A percentile compares a stretch with the other conserved stretches of the same genome.
phyloP scores from a whole-genome alignment of 208 protist genomes.

The Zelonia costaricensis region DNA sequence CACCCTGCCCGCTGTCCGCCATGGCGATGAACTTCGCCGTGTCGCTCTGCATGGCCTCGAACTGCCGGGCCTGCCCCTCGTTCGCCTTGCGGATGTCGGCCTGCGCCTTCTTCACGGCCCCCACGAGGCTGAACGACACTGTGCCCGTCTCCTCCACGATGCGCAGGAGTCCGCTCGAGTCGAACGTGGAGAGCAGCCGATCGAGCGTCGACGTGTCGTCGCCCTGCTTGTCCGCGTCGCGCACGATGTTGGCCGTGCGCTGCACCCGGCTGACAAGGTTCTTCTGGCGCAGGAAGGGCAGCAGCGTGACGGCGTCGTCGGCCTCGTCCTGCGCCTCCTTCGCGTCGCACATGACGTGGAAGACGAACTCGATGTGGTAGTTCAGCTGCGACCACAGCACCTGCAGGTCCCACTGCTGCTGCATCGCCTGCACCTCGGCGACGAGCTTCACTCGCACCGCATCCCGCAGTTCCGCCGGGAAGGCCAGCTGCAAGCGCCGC shows the following conservation, averaged over 20 bases:
- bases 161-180: constrained; percentile 62
- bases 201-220: constrained; percentile 57
- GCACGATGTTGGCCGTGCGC: constrained; percentile 45
- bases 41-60: constrained; percentile 46
- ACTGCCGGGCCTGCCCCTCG: constrained; percentile 49
- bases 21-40: constrained; percentile 34
- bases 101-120: constrained; percentile 70
- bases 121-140: constrained; percentile 79
- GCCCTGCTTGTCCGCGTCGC: constrained; percentile 22
- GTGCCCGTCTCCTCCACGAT: constrained; percentile 76
- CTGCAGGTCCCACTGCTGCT: constrained; percentile 72
- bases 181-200: constrained; percentile 52
- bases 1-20: constrained; percentile 24
- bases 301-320: constrained; percentile 59
- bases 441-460: constrained; percentile 44
- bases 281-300: constrained; percentile 62
- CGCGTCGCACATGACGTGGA: constrained; percentile 74
- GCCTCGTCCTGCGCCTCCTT: constrained; percentile 62
- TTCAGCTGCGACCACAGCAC: constrained; percentile 82
- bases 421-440: constrained; percentile 50
- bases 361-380: constrained; percentile 82
- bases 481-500: constrained; percentile 7
- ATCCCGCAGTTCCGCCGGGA: constrained; percentile 22
- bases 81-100: constrained; percentile 40
- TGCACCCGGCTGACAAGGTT: constrained; percentile 56